Base-by-base conservation (phyloP, 2,329 filamentous ascomycete genomes). In the Aureobasidium sp. region DNA sequence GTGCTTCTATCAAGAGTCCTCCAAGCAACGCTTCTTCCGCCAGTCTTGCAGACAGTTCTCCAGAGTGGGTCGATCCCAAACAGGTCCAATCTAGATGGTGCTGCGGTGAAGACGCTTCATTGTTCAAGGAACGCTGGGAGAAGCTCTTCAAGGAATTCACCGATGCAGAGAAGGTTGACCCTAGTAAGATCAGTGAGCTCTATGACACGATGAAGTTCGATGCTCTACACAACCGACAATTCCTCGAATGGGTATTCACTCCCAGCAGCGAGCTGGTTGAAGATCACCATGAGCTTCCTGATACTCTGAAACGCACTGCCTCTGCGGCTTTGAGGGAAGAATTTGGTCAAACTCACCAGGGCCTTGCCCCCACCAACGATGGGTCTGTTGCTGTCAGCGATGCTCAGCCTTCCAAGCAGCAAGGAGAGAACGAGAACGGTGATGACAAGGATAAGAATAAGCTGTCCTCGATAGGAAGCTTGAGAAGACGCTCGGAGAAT, bases 141-240 rank as follows among this genome's bases (percentile, higher is more conserved):
- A 99, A 99, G 77, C 82, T 99, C 2, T 99, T 99, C 75, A 85
- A 87, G 51, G 94, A 99, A 72, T 99, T 99, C 70, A 94, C 89
- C 66, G 95, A 99, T 73, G 88, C 90, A 1, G 94, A 99, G 70
- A 99, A 99, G 78, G 91, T 97, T 21, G 94, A 99, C 74, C 95
- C 95, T 21, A 96, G 92, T 80, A 99, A 99, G 78, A 93, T 99
- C 64, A 97, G 91, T 5, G 94, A 99, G 77, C 82, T 99, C 3
- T 99, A 99, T 73, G 94, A 99, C 74, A 97, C 93, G 25, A 97
- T 99, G 94, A 99, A 99, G 75, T 99, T 97, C 66, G 94, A 99
- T 73, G 94, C 94, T 1, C 81, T 99, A 14, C 95, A 99, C 75
- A 99, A 99, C 71, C 86, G 94, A 2, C 90, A 91, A 65, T 99